Conservation (phyloP, 192 early-diverging fungal genomes). For the Thoreauomyces humboldtii region DNA sequence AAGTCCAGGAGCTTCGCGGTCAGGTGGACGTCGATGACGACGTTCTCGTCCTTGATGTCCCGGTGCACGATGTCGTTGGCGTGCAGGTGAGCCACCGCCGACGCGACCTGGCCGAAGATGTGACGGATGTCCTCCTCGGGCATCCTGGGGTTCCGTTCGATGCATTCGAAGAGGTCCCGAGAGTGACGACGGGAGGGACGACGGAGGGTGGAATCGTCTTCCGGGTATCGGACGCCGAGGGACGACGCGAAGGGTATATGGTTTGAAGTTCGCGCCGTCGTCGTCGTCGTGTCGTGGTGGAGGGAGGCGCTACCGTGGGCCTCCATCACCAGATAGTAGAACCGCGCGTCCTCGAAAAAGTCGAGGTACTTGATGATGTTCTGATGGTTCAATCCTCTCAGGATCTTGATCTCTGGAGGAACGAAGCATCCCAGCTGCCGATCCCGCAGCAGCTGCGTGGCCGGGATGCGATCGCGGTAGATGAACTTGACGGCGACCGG, state of each 20-base stretch:
- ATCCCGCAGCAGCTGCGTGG: conserved; percentile 11
- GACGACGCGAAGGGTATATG: conserved; percentile 8
- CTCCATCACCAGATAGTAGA: conserved; percentile 49
- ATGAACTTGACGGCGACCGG: conserved; percentile 62
- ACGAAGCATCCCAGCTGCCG: conserved; percentile 33
- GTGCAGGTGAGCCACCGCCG: conserved; percentile 43
- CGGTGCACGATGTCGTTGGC: conserved; percentile 53
- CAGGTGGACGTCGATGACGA: conserved; percentile 49
- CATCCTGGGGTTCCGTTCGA: conserved; percentile 38
- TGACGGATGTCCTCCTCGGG: conserved; percentile 54
- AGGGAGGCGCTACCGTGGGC: conserved; percentile 11
- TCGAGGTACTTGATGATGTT: conserved; percentile 56
- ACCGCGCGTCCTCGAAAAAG: conserved; percentile 68
- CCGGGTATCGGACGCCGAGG: not conserved
- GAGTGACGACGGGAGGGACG: conserved; percentile 6
- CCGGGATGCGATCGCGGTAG: conserved; percentile 35
- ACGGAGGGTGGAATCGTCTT: not conserved
- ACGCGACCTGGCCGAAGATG: conserved; percentile 45
- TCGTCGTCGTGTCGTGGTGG: not conserved
- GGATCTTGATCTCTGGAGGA: conserved; percentile 74
- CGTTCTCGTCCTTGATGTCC: conserved; percentile 89
- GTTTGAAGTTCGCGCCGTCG: not conserved
- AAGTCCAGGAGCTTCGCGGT: conserved; percentile 80
- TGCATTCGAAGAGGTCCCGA: conserved; percentile 47
- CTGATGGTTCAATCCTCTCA: conserved; percentile 48